phyloP scores from a whole-genome alignment of 345 rosid genomes.

The Gossypium mustelinum region DNA sequence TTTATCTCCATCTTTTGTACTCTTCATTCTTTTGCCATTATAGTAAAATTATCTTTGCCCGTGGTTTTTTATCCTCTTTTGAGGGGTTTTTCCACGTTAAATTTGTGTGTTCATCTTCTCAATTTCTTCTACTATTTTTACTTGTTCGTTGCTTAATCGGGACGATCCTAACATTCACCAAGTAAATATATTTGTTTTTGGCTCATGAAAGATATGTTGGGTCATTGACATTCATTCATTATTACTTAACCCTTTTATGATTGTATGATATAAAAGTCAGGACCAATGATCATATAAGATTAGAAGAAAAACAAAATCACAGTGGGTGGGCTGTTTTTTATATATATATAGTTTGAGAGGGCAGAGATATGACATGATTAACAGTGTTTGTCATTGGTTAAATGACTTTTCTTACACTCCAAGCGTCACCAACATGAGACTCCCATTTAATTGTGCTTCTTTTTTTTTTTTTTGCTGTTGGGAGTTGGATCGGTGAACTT shows the following conservation, averaged over 20 bases:
- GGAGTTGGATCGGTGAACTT: slow-evolving; percentile 8
- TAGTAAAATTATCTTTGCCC: no score
- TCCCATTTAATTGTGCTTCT: not conserved
- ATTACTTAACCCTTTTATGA: not conserved
- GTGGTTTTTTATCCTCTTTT: no score
- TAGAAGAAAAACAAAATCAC: not conserved
- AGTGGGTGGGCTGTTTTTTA: slow-evolving; percentile 4
- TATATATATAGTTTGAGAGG: not conserved
- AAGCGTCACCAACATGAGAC: slow-evolving; percentile 5
- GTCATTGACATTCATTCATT: not conserved
- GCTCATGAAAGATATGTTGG: not conserved
- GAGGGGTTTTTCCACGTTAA: no score
- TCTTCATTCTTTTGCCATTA: no score
- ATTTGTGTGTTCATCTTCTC: no score
- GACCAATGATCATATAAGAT: not conserved
- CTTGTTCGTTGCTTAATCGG: no score
- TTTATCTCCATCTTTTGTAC: no score
- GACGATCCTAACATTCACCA: no score
- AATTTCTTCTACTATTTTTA: no score
- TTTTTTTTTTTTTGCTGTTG: not conserved
- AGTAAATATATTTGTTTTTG: not conserved
- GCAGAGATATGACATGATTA: slow-evolving; percentile 3
- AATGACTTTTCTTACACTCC: slow-evolving; percentile 18
- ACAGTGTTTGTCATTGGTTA: not conserved
- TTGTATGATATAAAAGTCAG: not conserved